Evolutionary conservation across 495 filamentous ascomycete genomes (phyloP), one percentile per base, ranked within the genome.

Genomic region (Hypomontagnella monticulosa): DNA sequence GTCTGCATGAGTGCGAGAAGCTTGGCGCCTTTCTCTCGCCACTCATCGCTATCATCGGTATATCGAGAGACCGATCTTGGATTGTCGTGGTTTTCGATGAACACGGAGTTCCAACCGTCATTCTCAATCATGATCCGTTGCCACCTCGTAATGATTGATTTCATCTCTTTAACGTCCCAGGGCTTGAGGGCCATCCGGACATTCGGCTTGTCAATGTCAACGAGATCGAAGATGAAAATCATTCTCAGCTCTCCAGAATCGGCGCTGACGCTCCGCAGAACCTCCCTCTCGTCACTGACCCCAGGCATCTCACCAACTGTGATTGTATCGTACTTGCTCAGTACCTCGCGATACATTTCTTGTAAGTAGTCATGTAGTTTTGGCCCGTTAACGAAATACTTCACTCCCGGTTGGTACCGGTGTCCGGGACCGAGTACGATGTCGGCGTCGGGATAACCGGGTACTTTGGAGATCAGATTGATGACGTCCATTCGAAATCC

Each of bases 401-500:
- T 79, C 33, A 76, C 71, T 3, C 76, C 86, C 47, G 78, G 80
- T 59, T 89, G 88, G 70, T 80, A 85, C 3, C 70, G 66, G 8
- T 76, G 78, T 2, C 75, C 76, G 0, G 77, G 77, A 16, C 82
- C 75, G 4, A 79, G 76, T 23, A 86, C 66, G n/a, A 57, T 44
- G 0, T 83, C 80, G 2, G 80, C 87, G 58, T 90, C 85, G 1
- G 84, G 85, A 61, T 87, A 87, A 0, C 61, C 63, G 23, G 80
- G 81, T 0, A 79, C 78, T 58, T 90, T 90, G 70, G 81, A 86
- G 54, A 87, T 86, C 50, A 87, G 80, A 64, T 89, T 89, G 72
- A 89, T 87, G 9, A 86, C 84, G 54, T 89, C 87, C 78, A 88
- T 84, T 11, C 87, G 84, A 73, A 89, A 89, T 3, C 87, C 87